These are phyloP conservation scores for Colletotrichum melonis DNA, from an alignment of 2,329 filamentous ascomycete genomes.

Conservation along the genomic window DNA sequence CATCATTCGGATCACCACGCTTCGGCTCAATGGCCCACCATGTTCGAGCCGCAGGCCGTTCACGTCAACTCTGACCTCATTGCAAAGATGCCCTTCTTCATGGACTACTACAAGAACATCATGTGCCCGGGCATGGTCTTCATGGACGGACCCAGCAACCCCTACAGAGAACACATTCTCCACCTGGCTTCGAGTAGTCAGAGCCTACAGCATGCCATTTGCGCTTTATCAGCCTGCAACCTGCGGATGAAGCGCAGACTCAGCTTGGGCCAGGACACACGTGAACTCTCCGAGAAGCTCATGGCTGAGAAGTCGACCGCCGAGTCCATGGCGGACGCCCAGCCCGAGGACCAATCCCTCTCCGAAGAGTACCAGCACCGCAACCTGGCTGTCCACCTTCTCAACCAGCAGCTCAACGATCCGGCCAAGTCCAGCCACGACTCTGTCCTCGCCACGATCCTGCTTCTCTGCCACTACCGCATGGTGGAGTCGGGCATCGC, in stretches of 20 bases:
- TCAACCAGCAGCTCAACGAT: conserved; percentile 88
- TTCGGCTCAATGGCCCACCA: conserved; percentile 60
- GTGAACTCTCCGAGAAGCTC: conserved; percentile 60
- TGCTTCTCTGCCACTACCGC: conserved; percentile 91
- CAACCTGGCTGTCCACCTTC: conserved; percentile 79
- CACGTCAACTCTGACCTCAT: conserved; percentile 73
- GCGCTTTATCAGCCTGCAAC: conserved; percentile 89
- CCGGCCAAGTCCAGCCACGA: conserved; percentile 81
- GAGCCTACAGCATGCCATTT: conserved; percentile 92
- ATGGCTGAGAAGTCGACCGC: conserved; percentile 58
- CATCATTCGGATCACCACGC: conserved; percentile 54
- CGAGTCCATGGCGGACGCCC: conserved; percentile 58
- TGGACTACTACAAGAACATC: conserved; percentile 93
- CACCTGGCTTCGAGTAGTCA: conserved; percentile 81
- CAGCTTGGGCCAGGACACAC: conserved; percentile 68
- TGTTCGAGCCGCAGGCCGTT: conserved; percentile 57
- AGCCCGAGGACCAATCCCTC: conserved; percentile 71
- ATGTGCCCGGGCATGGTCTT: conserved; percentile 93
- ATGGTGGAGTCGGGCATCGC: conserved; percentile 94
- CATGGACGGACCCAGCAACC: conserved; percentile 87
- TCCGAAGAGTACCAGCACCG: conserved; percentile 88
- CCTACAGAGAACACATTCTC: conserved; percentile 86
- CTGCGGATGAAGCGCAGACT: conserved; percentile 84
- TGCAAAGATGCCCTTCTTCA: conserved; percentile 85
- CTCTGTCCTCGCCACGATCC: conserved; percentile 86